Base-by-base conservation (phyloP, 257 asterid species). In the Lantana camara region DNA sequence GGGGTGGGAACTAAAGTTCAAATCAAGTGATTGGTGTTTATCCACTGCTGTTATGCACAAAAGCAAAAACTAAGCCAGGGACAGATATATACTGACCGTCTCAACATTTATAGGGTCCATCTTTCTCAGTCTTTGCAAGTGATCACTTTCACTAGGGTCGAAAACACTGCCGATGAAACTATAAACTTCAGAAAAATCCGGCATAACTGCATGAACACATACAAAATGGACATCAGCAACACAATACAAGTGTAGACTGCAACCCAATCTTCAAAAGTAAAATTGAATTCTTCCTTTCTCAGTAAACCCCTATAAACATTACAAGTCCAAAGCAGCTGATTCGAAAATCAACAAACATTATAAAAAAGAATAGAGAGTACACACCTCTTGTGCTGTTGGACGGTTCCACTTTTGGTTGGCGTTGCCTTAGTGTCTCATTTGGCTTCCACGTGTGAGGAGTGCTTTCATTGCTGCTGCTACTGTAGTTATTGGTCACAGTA, bases 181-280 rank as follows among this genome's bases (percentile, higher is more conserved):
- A 63, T 91, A 92, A 50, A 92, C 96, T 78, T 85, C 82, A 69
- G 93, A 75, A 69, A 92, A 92, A 75, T 92, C 95, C 9, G 97
- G 97, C 70, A 69, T 71, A 17, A 66, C 97, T 90, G 86, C 81
- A 72, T n/a, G 21, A 54, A 48, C 7, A 48, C 29, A 24, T 37
- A 53, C 27, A 37, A 16, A 2, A 22, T 1, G 45, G 11, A 29
- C 38, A 23, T 4, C 17, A 44, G 50, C 0, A 44, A 35, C 32
- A 27, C 4, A 27, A 27, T 27, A 2, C 2, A 5, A 27, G 5
- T 5, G 5, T 27, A 27, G 32, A 27, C 32, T 27, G 32, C 4
- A 27, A 27, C 32, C n/a, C 5, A 27, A 27, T 27, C 32, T 27
- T 27, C 32, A 27, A 27, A 27, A 27, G 5, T 2, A 5, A 5